Conservation (phyloP, 139 green algal species). For the Mesotaenium endlicherianum region DNA sequence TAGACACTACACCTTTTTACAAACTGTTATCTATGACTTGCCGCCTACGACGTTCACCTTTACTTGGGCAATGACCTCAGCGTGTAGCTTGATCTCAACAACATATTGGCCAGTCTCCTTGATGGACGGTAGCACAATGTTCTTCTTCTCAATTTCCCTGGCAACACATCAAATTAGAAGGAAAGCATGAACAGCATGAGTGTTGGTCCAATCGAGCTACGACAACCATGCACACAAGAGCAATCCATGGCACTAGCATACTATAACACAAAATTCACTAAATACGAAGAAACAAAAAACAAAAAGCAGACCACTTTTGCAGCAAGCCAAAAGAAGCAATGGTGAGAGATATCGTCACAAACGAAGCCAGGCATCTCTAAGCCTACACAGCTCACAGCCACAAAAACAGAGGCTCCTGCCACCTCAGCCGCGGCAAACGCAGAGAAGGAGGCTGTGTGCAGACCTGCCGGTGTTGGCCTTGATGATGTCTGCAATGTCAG, state of each 20-base stretch:
- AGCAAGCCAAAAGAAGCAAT: not conserved
- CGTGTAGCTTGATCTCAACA: constrained; percentile 69
- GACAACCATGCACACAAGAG: not conserved
- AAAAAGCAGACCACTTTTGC: not conserved
- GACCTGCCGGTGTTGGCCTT: constrained; percentile 41
- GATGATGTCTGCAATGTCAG: constrained; percentile 49
- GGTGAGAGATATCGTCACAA: not conserved
- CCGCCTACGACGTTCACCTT: constrained; percentile 45
- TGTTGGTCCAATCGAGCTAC: not conserved
- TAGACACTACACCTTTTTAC: too few relatives aligned
- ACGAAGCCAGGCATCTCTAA: not conserved
- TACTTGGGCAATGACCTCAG: constrained; percentile 64
- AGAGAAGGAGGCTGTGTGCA: not conserved
- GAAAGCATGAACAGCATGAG: too few relatives aligned
- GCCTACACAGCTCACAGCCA: not conserved
- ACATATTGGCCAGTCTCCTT: constrained; percentile 81
- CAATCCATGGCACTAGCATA: not conserved
- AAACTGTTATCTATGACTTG: too few relatives aligned
- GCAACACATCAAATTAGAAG: constrained; percentile 17
- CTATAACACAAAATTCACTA: not conserved
- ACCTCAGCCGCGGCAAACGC: not conserved
- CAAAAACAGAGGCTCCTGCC: not conserved
- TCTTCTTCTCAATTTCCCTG: constrained; percentile 66
- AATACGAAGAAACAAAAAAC: not conserved
- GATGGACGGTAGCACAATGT: constrained; percentile 84